Base-by-base conservation (phyloP, 192 early-diverging fungal genomes). In the Chytriomyces sp. region DNA sequence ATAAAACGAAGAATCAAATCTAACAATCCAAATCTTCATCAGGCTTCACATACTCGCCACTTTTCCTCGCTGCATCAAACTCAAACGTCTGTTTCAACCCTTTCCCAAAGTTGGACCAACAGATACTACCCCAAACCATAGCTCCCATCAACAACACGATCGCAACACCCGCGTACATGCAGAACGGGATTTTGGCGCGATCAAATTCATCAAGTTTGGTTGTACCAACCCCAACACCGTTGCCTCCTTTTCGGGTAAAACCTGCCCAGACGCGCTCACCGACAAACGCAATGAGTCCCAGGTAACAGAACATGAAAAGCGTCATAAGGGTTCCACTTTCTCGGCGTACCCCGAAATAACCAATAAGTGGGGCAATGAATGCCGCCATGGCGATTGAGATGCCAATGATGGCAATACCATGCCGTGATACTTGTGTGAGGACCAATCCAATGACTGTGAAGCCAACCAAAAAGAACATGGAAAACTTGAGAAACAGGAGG, bases 401-500 rank as follows among this genome's bases (percentile, higher is more conserved):
- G 8, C 6, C 7, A 13, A 73, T 73, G n/a, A 73, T 28, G 16
- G 44, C 44, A n/a, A 46, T 16, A 10, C 71, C 73, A n/a, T 63
- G 11, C 9, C 3, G 13, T 10, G 73, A 50, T 13, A 75, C 73
- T 13, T 11, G 9, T 6, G 73, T 75, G 10, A 65, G 24, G 26
- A 75, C 73, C 61, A 75, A 65, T 43, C 65, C 73, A 35, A 75
- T 8, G 8, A 50, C 73, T 9, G 73, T 65, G 48, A 75, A 75
- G 7, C 18, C 73, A 47, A 5, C 18, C 26, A 75, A 61, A 63
- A 75, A 75, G 28, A 75, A 75, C 45, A 75, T 9, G 16, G 73
- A 63, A 66, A 65, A 75, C 64, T 75, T 75, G 35, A 75, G 61
- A n/a, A 75, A 50, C 7, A 75, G 73, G n/a, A 75, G 63, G 6